A percentile compares a stretch with the other conserved stretches of the same genome.
Conservation (phyloP, 495 filamentous ascomycete species). For the Penicillium flavigenum region DNA sequence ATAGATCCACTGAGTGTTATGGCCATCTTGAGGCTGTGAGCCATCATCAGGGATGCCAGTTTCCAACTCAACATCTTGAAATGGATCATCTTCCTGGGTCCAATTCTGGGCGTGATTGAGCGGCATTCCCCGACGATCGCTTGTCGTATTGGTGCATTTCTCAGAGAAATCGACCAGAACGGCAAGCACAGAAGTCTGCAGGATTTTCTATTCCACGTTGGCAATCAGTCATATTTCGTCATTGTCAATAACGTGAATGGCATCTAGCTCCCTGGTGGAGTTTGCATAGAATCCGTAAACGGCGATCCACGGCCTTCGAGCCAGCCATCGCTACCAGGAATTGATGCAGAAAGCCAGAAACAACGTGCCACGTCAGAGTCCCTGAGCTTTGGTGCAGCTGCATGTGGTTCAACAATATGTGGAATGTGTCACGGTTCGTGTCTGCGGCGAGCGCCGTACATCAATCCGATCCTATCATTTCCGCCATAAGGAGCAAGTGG, state of each 20-base stretch:
- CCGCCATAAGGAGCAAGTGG: slow-evolving; percentile 29
- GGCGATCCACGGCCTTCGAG: slow-evolving; percentile 30
- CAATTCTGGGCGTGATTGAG: slow-evolving; percentile 22
- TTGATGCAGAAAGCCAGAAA: slow-evolving; percentile 38
- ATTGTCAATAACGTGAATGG: slow-evolving; percentile 18
- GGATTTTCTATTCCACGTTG: slow-evolving; percentile 16
- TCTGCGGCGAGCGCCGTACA: slow-evolving; percentile 40
- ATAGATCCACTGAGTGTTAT: slow-evolving; percentile 27
- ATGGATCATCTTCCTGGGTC: slow-evolving; percentile 30
- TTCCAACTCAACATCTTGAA: slow-evolving; percentile 39
- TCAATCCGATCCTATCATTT: slow-evolving; percentile 42
- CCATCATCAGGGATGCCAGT: slow-evolving; percentile 32
- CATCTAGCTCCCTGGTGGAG: slow-evolving; percentile 18
- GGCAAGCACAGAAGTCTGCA: slow-evolving; percentile 17
- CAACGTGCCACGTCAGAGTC: slow-evolving; percentile 51
- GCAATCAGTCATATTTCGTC: slow-evolving; percentile 15
- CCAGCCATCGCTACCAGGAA: slow-evolving; percentile 33
- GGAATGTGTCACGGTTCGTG: slow-evolving; percentile 45
- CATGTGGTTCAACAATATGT: slow-evolving; percentile 44
- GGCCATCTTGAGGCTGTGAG: slow-evolving; percentile 26
- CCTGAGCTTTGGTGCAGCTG: slow-evolving; percentile 48
- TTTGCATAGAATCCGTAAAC: slow-evolving; percentile 17
- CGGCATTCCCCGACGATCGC: slow-evolving; percentile 31
- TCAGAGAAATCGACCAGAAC: neutral
- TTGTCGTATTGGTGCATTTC: slow-evolving; percentile 19